Base-by-base conservation (phyloP, 306 rosid species). In the Medicago arabica region DNA sequence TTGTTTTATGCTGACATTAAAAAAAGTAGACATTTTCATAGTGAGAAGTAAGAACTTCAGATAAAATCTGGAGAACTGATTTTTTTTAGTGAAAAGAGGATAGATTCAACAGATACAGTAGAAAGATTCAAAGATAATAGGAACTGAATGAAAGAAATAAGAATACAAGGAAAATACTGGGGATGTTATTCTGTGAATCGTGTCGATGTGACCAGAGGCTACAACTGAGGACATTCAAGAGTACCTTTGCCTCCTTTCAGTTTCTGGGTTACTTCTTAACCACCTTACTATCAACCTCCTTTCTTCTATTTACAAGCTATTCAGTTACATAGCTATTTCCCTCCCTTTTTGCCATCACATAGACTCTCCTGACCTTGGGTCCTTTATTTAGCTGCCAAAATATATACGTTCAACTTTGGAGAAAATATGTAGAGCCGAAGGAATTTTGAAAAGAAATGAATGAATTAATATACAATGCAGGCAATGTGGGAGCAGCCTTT, bases 1-100 rank as follows among this genome's bases (percentile, higher is more conserved):
- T 4, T 16, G 65, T 65, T 67, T 43, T 77, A 39, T 39, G 41
- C 58, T 66, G 40, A 67, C 9, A 60, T 63, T 72, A 31, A 43
- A 7, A 65, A 65, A 54, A 13, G 4, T 51, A 50, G 25, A 21
- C 76, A 41, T 61, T 65, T 60, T 78, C 51, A 19, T 6, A 75
- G 50, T 62, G 50, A 61, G 23, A 51, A 64, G 50, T 62, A 64
- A 62, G 25, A 51, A 64, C 55, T 19, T 50, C 39, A 34, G 17
- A 49, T 28, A 8, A 12, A 34, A 62, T 75, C 21, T 62, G 62
- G 17, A 46, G n/a, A 44, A 44, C 68, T 18, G 59, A 34, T 28
- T 8, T 34, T 47, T 62, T 63, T 51, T 51, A 50, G 70, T 16
- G 41, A 36, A 51, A 5, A 64, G 44, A 21, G 23, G 64, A 23